Evolutionary conservation across 2,329 filamentous ascomycete genomes (phyloP).

Genomic region (Apiospora marii): DNA sequence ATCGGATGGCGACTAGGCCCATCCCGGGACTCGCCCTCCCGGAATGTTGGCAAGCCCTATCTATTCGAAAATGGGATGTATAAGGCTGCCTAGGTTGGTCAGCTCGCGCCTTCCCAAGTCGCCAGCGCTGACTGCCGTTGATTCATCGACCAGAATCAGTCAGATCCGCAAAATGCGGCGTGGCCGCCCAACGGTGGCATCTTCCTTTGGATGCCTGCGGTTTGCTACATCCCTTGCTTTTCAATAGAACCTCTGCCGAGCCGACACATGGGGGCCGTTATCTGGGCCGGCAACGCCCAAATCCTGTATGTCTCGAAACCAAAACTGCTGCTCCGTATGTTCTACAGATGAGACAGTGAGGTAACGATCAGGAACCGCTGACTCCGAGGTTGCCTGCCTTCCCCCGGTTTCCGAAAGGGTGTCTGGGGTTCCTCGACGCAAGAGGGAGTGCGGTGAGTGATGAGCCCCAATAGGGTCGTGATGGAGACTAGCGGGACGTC

Average conservation of each 20-base stretch:
- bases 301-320: background rate
- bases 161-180: background rate
- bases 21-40: background rate
- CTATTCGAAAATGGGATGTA: background rate
- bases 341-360: slow-evolving; percentile 6
- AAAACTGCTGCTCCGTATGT: background rate
- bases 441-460: slow-evolving; percentile 3
- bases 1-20: slow-evolving; percentile 1
- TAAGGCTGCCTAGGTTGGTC: background rate
- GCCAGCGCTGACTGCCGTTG: background rate
- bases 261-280: background rate
- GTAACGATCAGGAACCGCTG: background rate
- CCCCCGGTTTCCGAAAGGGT: background rate
- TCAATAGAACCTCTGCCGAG: background rate
- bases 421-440: background rate
- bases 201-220: background rate
- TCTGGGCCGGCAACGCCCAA: background rate
- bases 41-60: background rate
- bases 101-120: background rate
- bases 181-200: background rate
- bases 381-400: background rate
- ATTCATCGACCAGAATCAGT: background rate
- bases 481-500: background rate
- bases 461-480: background rate
- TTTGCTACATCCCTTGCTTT: slow-evolving; percentile 6